Evolutionary conservation across 225 moss, liverwort and hornwort species (phyloP), one percentile per base, ranked within the genome.

Genomic region (Takakia lepidozioides): DNA sequence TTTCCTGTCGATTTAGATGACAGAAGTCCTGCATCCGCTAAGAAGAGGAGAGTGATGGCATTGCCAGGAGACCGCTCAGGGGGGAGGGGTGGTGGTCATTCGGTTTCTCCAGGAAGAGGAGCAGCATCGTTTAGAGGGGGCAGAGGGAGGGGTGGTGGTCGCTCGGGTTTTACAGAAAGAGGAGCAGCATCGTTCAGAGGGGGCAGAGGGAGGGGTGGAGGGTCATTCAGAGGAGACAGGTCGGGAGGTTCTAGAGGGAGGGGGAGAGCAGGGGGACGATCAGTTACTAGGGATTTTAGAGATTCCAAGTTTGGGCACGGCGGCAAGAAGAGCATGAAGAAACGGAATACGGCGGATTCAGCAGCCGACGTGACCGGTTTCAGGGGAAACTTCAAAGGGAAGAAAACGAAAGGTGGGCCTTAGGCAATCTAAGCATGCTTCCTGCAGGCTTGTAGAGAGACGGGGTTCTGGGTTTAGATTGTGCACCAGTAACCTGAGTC

Each of bases 281-380:
- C 66, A 11, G 68, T 64, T 38, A 79, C 61, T 38, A 73, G 88
- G 64, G 58, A 80, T 46, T 59, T 64, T 27, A 72, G 87, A 25
- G 90, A 95, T 53, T 42, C 75, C 19, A 89, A 87, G 54, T 95
- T 74, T 51, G 95, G 90, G 10, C 29, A 64, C 50, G 86, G 93
- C 27, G 93, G 84, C n/a, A 80, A 76, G 47, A 95, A 82, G 54
- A 67, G 67, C 55, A 59, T 63, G 37, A 35, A 43, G 38, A 95
- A 87, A 49, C 71, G 74, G 25, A 95, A 95, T 46, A 82, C 72
- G 0, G 82, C 93, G 0, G 77, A 89, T 4, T 95, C 93, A 9
- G 62, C 84, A 24, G 90, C 84, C n/a, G 90, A 87, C 71, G 93
- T 84, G 16, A 75, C 82, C 46, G 60, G 62, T 46, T 95, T 87